These are phyloP conservation scores for Cyclotella sp. DNA, from an alignment of 108 stramenopile species.

Conservation along the genomic window DNA sequence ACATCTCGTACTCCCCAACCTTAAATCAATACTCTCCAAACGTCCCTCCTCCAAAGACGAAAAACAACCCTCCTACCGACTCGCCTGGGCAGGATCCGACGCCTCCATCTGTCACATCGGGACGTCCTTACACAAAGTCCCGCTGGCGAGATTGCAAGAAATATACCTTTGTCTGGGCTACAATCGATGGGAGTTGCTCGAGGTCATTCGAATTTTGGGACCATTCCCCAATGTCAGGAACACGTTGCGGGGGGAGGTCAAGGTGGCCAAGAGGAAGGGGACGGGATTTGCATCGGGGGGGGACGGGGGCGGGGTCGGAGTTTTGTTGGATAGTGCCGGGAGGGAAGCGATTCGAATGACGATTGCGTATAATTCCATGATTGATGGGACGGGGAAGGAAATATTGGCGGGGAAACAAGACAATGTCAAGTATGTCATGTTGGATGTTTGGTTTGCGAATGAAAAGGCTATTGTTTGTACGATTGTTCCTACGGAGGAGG, in stretches of 20 bases:
- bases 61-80: constrained; percentile 52
- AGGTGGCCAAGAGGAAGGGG: constrained; percentile 17
- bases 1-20: constrained; percentile 23
- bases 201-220: constrained; percentile 89
- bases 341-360: constrained; percentile 35
- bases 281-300: neutral
- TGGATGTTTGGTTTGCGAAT: constrained; percentile 71
- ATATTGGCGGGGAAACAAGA: constrained; percentile 73
- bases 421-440: constrained; percentile 63
- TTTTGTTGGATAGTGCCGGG: neutral
- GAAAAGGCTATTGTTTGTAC: constrained; percentile 68
- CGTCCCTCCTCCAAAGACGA: constrained; percentile 3
- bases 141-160: constrained; percentile 86
- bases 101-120: constrained; percentile 81
- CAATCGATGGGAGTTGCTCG: constrained; percentile 63
- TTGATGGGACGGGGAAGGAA: constrained; percentile 88
- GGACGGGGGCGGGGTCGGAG: neutral
- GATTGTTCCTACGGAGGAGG: constrained; percentile 34
- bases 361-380: constrained; percentile 70
- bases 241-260: constrained; percentile 68
- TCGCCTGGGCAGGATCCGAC: constrained; percentile 85
- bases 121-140: constrained; percentile 88
- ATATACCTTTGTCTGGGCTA: constrained; percentile 68
- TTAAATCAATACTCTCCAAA: constrained; percentile 26
- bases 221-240: constrained; percentile 91